phyloP scores from a whole-genome alignment of 257 asterid genomes.

The Verbascum thapsus region DNA sequence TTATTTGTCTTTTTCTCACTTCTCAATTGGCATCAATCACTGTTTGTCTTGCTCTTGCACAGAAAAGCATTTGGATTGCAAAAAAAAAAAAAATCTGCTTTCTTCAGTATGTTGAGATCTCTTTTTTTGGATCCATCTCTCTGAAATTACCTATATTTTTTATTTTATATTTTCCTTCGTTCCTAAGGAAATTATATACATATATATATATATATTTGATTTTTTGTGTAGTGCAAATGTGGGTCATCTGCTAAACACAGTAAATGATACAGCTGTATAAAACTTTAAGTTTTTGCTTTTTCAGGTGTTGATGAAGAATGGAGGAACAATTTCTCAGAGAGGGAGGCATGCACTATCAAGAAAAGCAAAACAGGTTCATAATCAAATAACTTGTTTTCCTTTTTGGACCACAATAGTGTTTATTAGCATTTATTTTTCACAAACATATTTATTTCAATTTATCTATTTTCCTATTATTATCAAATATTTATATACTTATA shows the following conservation, averaged over 20 bases:
- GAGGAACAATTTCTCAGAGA: conserved; percentile 79
- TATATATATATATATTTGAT: conserved; percentile 4
- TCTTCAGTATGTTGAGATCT: conserved; percentile 41
- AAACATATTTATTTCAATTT: neutral
- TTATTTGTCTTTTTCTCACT: conserved; percentile 12
- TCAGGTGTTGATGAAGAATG: conserved; percentile 96
- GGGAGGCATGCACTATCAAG: conserved; percentile 80
- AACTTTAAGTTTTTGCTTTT: conserved; percentile 50
- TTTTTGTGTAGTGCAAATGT: conserved; percentile 41
- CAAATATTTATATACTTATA: conserved; percentile 16
- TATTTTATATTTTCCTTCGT: conserved; percentile 11
- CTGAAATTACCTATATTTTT: conserved; percentile 29
- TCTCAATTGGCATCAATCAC: conserved; percentile 29
- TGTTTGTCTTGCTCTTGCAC: conserved; percentile 26
- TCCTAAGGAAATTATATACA: conserved; percentile 23
- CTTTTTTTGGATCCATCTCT: conserved; percentile 32
- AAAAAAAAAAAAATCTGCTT: conserved; percentile 31
- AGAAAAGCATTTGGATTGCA: conserved; percentile 26
- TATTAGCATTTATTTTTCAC: conserved; percentile 27
- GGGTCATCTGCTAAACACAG: conserved; percentile 52
- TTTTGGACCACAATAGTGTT: conserved; percentile 63
- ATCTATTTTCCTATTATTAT: neutral
- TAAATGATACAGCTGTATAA: conserved; percentile 53
- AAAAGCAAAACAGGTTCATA: conserved; percentile 88
- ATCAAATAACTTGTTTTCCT: conserved; percentile 41